Base-by-base conservation (phyloP, 2,329 filamentous ascomycete genomes). In the Colletotrichum eleusines region DNA sequence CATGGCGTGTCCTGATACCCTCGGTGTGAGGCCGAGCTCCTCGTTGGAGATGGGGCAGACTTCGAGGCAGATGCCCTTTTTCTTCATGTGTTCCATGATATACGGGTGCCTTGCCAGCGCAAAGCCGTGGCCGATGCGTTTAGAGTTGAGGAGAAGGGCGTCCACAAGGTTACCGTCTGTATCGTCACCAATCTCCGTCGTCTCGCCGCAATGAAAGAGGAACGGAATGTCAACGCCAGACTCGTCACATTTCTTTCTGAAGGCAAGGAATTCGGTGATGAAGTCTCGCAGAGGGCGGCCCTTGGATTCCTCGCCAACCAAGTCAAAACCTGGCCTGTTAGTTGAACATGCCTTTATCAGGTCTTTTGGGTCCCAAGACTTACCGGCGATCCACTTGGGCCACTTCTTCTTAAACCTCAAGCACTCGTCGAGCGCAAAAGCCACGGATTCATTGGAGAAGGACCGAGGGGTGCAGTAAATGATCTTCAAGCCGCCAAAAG, bases 31-130 rank as follows among this genome's bases (percentile, higher is more conserved):
- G 42, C 92, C 91, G 23, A 94, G 81, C 0, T 94, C 83, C 82
- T 94, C 92, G 76, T 94, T 94, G 0, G 91, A 94, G 60, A 94
- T 93, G 0, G 92, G 92, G 74, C 92, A 94, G 1, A 92, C 82
- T 81, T 94, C 92, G n/a, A 94, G 84, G 74, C 91, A 93, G 42
- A 94, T 87, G 12, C 85, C 83, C n/a, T 83, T 82, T 69, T 84
- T 80, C 78, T 88, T 90, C 86, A 93, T 92, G 60, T 86, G 81
- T 73, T 90, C 82, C 80, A 93, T 88, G n/a, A 94, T 81, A 46
- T 87, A 81, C 0, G 89, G 89, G 76, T 94, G 92, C 67, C 89
- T 87, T 18, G 90, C 83, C 5, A 94, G 81, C 0, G 92, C 89
- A 74, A 91, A 94, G 1, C 92, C 92, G 75, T 94, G 92, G 0